Percentiles rank a stretch among this genome's conserved stretches.
Conservation (phyloP, 345 rosid species). For the Anacardium occidentale region DNA sequence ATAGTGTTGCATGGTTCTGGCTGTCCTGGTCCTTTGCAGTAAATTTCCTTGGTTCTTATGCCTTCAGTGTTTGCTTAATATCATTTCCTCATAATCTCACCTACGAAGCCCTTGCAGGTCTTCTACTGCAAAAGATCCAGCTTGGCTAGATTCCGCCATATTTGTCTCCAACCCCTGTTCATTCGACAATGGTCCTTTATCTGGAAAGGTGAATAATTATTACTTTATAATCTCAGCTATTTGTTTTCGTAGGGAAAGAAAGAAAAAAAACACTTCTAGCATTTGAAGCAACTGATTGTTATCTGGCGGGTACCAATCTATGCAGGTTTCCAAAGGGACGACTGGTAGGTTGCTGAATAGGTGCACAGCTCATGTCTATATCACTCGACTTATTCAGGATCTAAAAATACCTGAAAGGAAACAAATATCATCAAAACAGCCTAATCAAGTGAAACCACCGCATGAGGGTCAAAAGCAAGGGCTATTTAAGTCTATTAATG, state of each 20-base stretch:
- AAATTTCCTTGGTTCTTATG: slow-evolving; percentile 25
- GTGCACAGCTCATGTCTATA: slow-evolving; percentile 63
- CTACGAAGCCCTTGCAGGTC: slow-evolving; percentile 36
- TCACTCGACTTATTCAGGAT: slow-evolving; percentile 53
- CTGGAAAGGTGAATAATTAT: slow-evolving; percentile 37
- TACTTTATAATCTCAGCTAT: not conserved
- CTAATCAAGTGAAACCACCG: slow-evolving; percentile 32
- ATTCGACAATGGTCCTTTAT: slow-evolving; percentile 27
- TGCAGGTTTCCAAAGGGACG: slow-evolving; percentile 34
- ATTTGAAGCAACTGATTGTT: slow-evolving; percentile 13
- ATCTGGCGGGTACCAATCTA: slow-evolving; percentile 13
- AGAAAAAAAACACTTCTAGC: not conserved
- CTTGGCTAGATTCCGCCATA: slow-evolving; percentile 53
- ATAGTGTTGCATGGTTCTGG: slow-evolving; percentile 24
- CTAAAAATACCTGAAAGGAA: slow-evolving; percentile 37
- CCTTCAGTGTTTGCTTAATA: not conserved
- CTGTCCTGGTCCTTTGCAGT: slow-evolving; percentile 38
- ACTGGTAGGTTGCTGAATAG: slow-evolving; percentile 44
- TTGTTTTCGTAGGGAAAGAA: not conserved
- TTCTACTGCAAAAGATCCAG: slow-evolving; percentile 42
- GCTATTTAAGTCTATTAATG: slow-evolving; percentile 27
- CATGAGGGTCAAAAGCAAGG: slow-evolving; percentile 33
- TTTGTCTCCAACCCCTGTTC: slow-evolving; percentile 35
- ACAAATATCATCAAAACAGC: slow-evolving; percentile 27
- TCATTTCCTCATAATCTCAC: slow-evolving; percentile 14